Evolutionary conservation across 495 filamentous ascomycete genomes (phyloP).

Genomic region (Penicillium pancosmium): DNA sequence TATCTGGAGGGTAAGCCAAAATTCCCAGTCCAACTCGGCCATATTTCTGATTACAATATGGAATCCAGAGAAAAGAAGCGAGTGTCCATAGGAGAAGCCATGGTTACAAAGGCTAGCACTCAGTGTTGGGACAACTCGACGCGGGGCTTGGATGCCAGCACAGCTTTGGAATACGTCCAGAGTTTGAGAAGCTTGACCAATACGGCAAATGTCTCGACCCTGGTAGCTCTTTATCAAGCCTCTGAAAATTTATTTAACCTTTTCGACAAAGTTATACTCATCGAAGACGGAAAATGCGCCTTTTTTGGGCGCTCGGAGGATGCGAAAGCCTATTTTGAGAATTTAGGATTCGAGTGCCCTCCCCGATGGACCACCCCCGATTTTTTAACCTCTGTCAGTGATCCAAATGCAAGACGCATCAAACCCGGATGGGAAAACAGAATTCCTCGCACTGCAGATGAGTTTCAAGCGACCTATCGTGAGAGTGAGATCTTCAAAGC

Average conservation of each 20-base stretch:
- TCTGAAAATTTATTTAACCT: conserved; percentile 68
- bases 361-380: conserved; percentile 68
- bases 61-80: conserved; percentile 62
- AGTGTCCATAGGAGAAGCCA: conserved; percentile 68
- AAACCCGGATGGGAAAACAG: conserved; percentile 60
- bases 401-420: conserved; percentile 61
- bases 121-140: conserved; percentile 75
- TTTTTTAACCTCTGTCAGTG: conserved; percentile 69
- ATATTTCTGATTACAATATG: neutral
- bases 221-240: conserved; percentile 72
- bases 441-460: conserved; percentile 60
- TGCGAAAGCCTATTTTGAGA: conserved; percentile 64
- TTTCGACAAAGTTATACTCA: conserved; percentile 72
- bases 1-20: conserved; percentile 59
- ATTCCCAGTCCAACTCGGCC: neutral
- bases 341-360: conserved; percentile 62
- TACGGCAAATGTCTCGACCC: conserved; percentile 60
- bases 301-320: conserved; percentile 64
- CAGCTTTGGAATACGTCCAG: conserved; percentile 67
- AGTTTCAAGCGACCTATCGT: conserved; percentile 58
- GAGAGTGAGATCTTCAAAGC: conserved; percentile 45
- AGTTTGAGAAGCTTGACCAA: conserved; percentile 64
- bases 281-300: conserved; percentile 65
- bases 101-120: conserved; percentile 65
- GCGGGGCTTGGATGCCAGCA: conserved; percentile 66